Conservation (phyloP, 345 rosid genomes). For the Pugionium cornutum region DNA sequence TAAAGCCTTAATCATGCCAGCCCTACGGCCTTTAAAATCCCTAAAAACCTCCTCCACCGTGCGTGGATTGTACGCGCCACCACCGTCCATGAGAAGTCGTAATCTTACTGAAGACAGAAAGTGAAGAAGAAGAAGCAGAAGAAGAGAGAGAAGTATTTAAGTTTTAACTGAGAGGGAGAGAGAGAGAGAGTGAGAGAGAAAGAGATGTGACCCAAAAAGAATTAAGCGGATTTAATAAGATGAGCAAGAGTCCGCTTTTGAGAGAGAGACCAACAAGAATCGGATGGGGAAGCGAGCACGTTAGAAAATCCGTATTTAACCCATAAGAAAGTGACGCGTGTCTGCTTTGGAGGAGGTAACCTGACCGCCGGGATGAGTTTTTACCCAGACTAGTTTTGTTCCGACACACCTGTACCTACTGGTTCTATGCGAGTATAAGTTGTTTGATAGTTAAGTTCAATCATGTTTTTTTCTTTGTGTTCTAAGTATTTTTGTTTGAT, state of each 20-base stretch:
- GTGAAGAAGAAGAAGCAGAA: neutral
- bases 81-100: constrained; percentile 47
- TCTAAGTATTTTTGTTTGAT: too few relatives aligned
- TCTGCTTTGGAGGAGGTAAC: neutral
- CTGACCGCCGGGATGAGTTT: constrained; percentile 9
- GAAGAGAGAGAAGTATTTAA: constrained; percentile 29
- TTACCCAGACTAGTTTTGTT: too few relatives aligned
- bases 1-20: constrained; percentile 72
- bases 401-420: constrained; percentile 9
- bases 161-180: too few relatives aligned
- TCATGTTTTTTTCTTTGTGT: neutral
- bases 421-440: neutral
- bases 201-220: constrained; percentile 33
- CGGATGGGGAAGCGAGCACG: constrained; percentile 22
- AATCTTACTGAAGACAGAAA: constrained; percentile 30
- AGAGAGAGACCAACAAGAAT: neutral
- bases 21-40: constrained; percentile 75
- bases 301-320: too few relatives aligned
- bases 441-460: neutral
- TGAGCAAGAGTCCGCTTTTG: constrained; percentile 40
- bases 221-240: constrained; percentile 51
- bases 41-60: constrained; percentile 71
- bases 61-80: constrained; percentile 62
- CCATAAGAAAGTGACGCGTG: constrained; percentile 23
- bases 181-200: constrained; percentile 1